Evolutionary conservation across 768 basidiomycete genomes (phyloP).

Genomic region (Hygrophoropsis aurantiaca): DNA sequence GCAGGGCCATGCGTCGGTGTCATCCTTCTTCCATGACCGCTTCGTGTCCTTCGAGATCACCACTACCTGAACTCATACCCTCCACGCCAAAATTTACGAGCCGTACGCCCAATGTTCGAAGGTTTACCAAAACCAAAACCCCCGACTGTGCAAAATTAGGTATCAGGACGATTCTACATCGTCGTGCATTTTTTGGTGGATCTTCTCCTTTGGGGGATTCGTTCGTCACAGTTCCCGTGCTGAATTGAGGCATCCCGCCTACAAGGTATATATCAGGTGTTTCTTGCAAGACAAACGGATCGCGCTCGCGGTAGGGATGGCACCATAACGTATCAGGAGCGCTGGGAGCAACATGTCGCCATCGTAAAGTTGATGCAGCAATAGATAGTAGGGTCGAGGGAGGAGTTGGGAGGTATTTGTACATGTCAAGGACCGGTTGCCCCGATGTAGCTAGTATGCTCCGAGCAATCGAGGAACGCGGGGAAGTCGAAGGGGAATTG

Average conservation of each 20-base stretch:
- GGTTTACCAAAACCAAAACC: constrained; percentile 73
- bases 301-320: constrained; percentile 83
- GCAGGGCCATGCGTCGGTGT: constrained; percentile 9
- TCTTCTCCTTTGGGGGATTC: constrained; percentile 31
- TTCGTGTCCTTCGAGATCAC: constrained; percentile 6
- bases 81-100: constrained; percentile 55
- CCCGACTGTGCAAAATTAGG: constrained; percentile 83
- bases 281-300: constrained; percentile 86
- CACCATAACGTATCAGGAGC: constrained; percentile 99
- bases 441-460: constrained; percentile 86
- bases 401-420: constrained; percentile 81
- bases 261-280: constrained; percentile 90
- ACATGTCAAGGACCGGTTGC: constrained; percentile 93
- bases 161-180: constrained; percentile 74
- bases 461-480: constrained; percentile 33
- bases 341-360: constrained; percentile 98
- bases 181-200: constrained; percentile 25
- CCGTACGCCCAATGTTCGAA: constrained; percentile 71
- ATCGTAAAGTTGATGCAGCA: constrained; percentile 77
- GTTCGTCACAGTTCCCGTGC: constrained; percentile 61
- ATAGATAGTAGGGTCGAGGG: constrained; percentile 73
- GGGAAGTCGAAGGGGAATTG: constrained; percentile 2
- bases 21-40: constrained; percentile 21
- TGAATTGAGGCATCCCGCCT: constrained; percentile 88
- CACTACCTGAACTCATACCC: constrained; percentile 28